These are phyloP conservation scores for Mortierella sp. DNA, from an alignment of 371 early-diverging fungal genomes.

Conservation along the genomic window DNA sequence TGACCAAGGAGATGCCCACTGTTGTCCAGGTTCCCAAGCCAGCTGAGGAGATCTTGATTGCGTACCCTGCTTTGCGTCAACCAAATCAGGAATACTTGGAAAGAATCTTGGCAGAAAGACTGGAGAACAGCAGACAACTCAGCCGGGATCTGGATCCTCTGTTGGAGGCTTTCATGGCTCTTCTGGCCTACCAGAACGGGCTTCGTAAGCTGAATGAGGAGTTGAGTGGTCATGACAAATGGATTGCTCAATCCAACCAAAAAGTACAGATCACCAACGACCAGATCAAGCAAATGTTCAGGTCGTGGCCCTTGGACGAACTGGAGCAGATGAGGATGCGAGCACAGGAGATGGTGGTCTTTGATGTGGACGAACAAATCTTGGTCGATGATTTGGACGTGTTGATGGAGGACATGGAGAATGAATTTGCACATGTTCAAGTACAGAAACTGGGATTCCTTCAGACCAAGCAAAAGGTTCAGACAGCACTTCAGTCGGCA, in stretches of 20 bases:
- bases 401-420: slow-evolving; percentile 45
- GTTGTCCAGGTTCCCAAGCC: slow-evolving; percentile 35
- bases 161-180: slow-evolving; percentile 26
- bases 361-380: slow-evolving; percentile 49
- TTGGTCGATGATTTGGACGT: slow-evolving; percentile 48
- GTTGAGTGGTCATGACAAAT: slow-evolving; percentile 29
- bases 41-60: slow-evolving; percentile 26
- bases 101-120: slow-evolving; percentile 11
- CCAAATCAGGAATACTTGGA: slow-evolving; percentile 19
- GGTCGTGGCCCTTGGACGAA: slow-evolving; percentile 49
- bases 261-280: slow-evolving; percentile 41
- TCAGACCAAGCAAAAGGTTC: slow-evolving; percentile 21
- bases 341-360: slow-evolving; percentile 32
- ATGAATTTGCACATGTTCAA: slow-evolving; percentile 33
- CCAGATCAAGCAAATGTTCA: slow-evolving; percentile 50
- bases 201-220: slow-evolving; percentile 32
- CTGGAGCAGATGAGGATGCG: slow-evolving; percentile 33
- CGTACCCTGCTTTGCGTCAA: slow-evolving; percentile 11
- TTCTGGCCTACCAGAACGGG: slow-evolving; percentile 41
- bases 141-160: slow-evolving; percentile 23
- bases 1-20: slow-evolving; percentile 7
- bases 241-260: slow-evolving; percentile 24
- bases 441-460: slow-evolving; percentile 17
- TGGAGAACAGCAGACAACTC: slow-evolving; percentile 16
- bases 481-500: slow-evolving; percentile 19